These are phyloP conservation scores for Wickerhamomyces sp. DNA, from an alignment of 1,139 yeast species.

Conservation along the genomic window DNA sequence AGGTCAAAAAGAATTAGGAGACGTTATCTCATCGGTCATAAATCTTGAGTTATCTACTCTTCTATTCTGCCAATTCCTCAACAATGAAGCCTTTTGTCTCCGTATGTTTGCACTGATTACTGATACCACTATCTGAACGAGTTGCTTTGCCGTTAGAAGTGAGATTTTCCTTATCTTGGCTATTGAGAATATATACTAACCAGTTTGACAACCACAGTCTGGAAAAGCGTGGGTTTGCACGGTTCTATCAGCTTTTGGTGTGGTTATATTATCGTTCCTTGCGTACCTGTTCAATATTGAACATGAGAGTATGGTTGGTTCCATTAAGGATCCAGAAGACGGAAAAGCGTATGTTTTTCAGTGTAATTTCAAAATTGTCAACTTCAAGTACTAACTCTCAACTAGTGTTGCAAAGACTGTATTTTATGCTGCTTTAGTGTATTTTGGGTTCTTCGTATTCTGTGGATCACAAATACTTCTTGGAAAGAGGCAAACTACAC, in stretches of 20 bases:
- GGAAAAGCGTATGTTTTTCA: constrained; percentile 63
- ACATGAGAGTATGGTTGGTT: constrained; percentile 92
- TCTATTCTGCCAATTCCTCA: background rate
- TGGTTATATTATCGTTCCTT: constrained; percentile 77
- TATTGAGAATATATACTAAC: constrained; percentile 5
- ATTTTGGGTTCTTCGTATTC: constrained; percentile 71
- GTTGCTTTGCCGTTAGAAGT: no score
- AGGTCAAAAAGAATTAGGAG: no score
- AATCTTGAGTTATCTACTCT: background rate
- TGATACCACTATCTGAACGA: no score
- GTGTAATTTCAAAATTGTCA: background rate
- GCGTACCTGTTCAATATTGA: constrained; percentile 75
- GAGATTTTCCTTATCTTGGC: no score
- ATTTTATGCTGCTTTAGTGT: constrained; percentile 84
- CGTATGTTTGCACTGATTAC: constrained; percentile 26
- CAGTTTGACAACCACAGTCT: constrained; percentile 35
- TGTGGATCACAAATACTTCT: constrained; percentile 75
- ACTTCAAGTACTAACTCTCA: background rate
- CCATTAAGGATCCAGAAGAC: constrained; percentile 83
- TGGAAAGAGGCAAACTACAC: constrained; percentile 38
- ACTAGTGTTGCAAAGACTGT: constrained; percentile 73
- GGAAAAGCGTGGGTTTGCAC: constrained; percentile 96
- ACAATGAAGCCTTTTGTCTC: constrained; percentile 39
- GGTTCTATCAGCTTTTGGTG: constrained; percentile 83
- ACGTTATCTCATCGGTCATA: no score